Conservation (phyloP, 768 basidiomycete genomes). For the Paxillus involutus region DNA sequence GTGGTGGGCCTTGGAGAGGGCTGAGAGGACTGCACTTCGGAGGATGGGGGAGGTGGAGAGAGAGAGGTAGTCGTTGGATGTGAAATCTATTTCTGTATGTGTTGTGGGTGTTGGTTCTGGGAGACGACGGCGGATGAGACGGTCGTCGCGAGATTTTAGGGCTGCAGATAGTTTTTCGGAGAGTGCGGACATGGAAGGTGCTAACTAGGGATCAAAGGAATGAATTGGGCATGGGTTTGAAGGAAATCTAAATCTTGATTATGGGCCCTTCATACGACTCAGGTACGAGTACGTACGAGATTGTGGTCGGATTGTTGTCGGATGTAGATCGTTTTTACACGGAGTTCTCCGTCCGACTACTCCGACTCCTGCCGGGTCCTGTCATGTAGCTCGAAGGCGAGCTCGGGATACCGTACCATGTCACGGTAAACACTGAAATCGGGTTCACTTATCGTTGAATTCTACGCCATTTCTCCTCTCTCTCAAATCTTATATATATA, state of each 20-base stretch:
- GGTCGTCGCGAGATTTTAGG: constrained; percentile 60
- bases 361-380: too few species aligned
- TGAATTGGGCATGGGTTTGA: not conserved
- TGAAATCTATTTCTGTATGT: constrained; percentile 55
- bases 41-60: constrained; percentile 61
- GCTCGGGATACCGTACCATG: too few species aligned
- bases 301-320: not conserved
- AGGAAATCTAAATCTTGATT: not conserved
- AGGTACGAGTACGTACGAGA: too few species aligned
- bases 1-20: constrained; percentile 47
- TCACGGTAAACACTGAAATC: too few species aligned
- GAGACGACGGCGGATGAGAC: constrained; percentile 69
- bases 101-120: constrained; percentile 50
- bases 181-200: constrained; percentile 29
- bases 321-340: constrained; percentile 11
- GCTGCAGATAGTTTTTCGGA: constrained; percentile 46
- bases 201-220: not conserved
- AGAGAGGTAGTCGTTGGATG: constrained; percentile 93
- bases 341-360: too few species aligned
- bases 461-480: too few species aligned
- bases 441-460: too few species aligned
- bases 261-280: constrained; percentile 2
- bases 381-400: too few species aligned
- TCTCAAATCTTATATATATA: too few species aligned
- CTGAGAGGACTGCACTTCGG: constrained; percentile 55